phyloP scores from a whole-genome alignment of 495 filamentous ascomycete genomes.

The Xylaria cubensis region DNA sequence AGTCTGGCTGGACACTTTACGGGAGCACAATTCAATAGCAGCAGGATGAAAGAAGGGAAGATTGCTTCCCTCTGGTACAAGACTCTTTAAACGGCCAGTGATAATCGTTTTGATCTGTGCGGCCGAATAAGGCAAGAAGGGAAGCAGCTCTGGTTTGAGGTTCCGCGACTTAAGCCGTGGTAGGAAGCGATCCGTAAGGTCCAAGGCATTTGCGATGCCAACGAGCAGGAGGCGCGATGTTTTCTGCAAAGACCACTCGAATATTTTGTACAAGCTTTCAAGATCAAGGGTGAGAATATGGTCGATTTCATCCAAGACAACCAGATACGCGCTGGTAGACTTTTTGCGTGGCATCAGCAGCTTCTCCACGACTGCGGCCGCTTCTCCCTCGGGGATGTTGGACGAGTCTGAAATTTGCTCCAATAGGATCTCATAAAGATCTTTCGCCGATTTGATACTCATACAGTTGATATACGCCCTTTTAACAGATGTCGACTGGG shows the following conservation, averaged over 20 bases:
- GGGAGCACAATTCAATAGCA: slow-evolving; percentile 89
- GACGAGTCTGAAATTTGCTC: slow-evolving; percentile 52
- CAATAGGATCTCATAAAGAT: slow-evolving; percentile 78
- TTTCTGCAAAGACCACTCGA: slow-evolving; percentile 87
- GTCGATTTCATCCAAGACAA: slow-evolving; percentile 94
- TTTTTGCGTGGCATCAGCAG: slow-evolving; percentile 70
- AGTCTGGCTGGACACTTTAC: slow-evolving; percentile 91
- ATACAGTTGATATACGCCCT: slow-evolving; percentile 92
- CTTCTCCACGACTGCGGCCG: slow-evolving; percentile 64
- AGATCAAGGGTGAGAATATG: slow-evolving; percentile 86
- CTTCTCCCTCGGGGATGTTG: slow-evolving; percentile 56
- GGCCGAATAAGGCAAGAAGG: slow-evolving; percentile 91
- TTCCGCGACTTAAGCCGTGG: slow-evolving; percentile 92
- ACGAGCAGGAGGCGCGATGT: slow-evolving; percentile 81
- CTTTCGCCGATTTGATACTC: slow-evolving; percentile 83
- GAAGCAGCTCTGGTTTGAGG: slow-evolving; percentile 85
- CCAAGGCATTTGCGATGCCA: slow-evolving; percentile 95
- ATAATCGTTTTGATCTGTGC: slow-evolving; percentile 88
- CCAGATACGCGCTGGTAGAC: slow-evolving; percentile 65
- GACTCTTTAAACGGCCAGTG: slow-evolving; percentile 76
- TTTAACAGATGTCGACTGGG: slow-evolving; percentile 56
- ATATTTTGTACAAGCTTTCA: slow-evolving; percentile 85
- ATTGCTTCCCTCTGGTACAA: slow-evolving; percentile 67
- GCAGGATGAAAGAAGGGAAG: slow-evolving; percentile 91
- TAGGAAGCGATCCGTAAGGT: slow-evolving; percentile 93